Evolutionary conservation across 441 rosid species (phyloP), one percentile per base, ranked within the genome.

Genomic region (Pelargonium australe): DNA sequence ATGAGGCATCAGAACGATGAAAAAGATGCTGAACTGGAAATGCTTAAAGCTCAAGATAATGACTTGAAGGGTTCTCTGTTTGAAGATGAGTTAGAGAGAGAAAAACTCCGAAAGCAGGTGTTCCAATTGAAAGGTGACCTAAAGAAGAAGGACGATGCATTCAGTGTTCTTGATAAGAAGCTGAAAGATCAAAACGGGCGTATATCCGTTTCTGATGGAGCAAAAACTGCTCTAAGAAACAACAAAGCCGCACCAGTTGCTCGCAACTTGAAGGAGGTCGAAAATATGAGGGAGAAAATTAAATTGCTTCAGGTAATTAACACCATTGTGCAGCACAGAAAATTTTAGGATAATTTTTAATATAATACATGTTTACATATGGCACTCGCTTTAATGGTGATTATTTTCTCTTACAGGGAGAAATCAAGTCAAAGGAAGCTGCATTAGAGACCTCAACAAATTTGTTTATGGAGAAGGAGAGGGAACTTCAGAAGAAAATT

Each of bases 91-190:
- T 16, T 49, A 28, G 91, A 86, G 80, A 87, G 82, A 72, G 92
- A 87, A 79, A 91, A 84, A 64, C 84, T 88, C 17, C 83, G 79
- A 75, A 86, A 85, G 80, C 87, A 85, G 69, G 80, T 80, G 1
- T 65, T 67, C 66, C 87, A 81, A 64, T 75, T 86, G 45, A 86
- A 83, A 80, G 76, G 80, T 44, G 95, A 88, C 72, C 80, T 87
- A 67, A 86, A 84, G 85, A 91, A 82, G 80, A 89, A 84, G 76
- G 93, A 89, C 66, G 91, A 86, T 57, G 82, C 80, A 14, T 64
- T 80, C 66, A 67, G 70, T 25, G 63, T 68, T 68, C 47, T 79
- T 13, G 97, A 91, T 78, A 91, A 84, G 87, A 87, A 79, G 79
- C 79, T 86, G 62, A 85, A 83, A 65, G 90, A 87, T 65, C 76